Base-by-base conservation (phyloP, 208 protist species). In the Acanthamoeba castellanii region DNA sequence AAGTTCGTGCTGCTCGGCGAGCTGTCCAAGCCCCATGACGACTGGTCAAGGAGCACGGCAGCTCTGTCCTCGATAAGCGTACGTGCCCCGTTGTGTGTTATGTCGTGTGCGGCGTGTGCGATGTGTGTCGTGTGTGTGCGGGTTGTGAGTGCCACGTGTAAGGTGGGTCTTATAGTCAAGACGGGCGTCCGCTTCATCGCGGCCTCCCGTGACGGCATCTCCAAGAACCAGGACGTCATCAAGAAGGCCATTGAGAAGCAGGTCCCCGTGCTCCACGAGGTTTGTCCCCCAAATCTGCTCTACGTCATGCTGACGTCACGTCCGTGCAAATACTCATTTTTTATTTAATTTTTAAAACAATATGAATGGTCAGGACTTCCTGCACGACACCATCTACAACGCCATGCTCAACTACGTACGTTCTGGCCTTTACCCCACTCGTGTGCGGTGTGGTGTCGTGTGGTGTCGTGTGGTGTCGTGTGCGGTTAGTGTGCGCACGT, bases 171-270 rank as follows among this genome's bases (percentile, higher is more conserved):
- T 55, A 1, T 22, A 87, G 78, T 87, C 52, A 87, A 64, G 78
- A 64, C n/a, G 9, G 78, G 78, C 27, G 78, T 92, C 13, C 55
- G 64, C 32, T 92, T 76, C 37, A 52, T 92, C 13, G 85, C 74
- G 52, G 85, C 85, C 85, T 76, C 85, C 2, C 32, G 64, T 11
- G 64, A 92, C 37, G 85, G 85, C 14, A 74, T 92, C 30, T 20
- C 42, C 57, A 74, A 92, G 59, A 68, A 92, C 85, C 85, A 92
- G 64, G 85, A 92, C 22, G 27, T 55, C 34, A 92, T 92, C 85
- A 92, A 92, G 59, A 92, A 92, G 85, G 85, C 85, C 85, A 92
- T 92, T 34, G 64, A 92, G 32, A 34, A 50, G 27, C 27, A 92
- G 42, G 55, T 92, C 42, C 16, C 85, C 55, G 32, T 68, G 30